Conservation (phyloP, 164 flowering plant species). For the Chimonanthus praecox region DNA sequence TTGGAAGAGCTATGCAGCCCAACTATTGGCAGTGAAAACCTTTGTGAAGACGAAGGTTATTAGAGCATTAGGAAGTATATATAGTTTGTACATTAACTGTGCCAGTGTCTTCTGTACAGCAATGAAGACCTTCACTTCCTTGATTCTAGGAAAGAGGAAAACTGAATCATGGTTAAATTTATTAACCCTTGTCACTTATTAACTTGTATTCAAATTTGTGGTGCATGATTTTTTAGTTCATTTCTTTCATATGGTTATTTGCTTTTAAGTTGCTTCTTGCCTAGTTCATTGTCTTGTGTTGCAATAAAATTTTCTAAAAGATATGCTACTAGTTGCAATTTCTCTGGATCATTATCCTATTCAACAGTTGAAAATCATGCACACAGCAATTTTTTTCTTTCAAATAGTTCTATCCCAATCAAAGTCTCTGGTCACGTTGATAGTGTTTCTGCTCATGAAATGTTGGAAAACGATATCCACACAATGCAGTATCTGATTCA, state of each 20-base stretch:
- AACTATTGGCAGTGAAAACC: neutral
- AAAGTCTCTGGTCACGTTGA: no score
- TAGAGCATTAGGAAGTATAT: slow-evolving; percentile 1
- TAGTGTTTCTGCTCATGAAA: no score
- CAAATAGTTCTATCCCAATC: neutral
- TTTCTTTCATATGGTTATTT: neutral
- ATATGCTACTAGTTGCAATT: neutral
- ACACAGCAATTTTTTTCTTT: neutral
- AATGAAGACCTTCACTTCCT: neutral
- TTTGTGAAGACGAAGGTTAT: neutral
- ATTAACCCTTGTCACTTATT: neutral
- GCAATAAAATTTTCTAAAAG: no score
- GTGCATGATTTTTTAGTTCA: neutral
- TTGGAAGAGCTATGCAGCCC: neutral
- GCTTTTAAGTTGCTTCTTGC: neutral
- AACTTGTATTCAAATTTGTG: neutral
- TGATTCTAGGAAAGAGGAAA: neutral
- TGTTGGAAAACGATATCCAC: no score
- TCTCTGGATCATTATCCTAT: neutral
- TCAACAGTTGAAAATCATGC: neutral
- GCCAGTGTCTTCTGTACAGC: slow-evolving; percentile 8
- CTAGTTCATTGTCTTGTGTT: neutral
- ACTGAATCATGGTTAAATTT: neutral
- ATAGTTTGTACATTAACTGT: slow-evolving; percentile 7
- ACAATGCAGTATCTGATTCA: no score